A percentile compares a stretch with the other conserved stretches of the same genome.
These are phyloP conservation scores for Plectosphaerella sp. DNA, from an alignment of 2,329 filamentous ascomycete genomes.

Conservation along the genomic window DNA sequence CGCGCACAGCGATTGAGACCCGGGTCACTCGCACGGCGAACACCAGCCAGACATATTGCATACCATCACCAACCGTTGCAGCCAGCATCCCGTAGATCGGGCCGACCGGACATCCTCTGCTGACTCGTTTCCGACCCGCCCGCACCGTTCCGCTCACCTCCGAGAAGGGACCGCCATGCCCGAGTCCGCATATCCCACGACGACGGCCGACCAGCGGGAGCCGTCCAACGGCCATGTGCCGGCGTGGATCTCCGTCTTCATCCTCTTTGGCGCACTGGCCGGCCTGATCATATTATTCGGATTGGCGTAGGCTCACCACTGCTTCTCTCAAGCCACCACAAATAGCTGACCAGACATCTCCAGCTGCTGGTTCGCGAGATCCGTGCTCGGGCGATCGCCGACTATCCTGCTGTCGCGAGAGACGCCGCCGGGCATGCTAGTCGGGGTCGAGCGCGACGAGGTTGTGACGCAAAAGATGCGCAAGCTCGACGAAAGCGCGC, in stretches of 20 bases:
- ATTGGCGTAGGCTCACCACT: background rate
- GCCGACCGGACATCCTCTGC: too few species aligned
- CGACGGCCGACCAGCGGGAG: background rate
- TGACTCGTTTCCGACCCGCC: too few species aligned
- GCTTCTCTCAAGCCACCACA: background rate
- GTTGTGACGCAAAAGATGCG: background rate
- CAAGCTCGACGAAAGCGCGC: background rate
- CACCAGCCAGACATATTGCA: too few species aligned
- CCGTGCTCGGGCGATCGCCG: background rate
- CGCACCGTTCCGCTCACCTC: too few species aligned
- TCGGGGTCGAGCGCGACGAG: background rate
- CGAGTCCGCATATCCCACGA: background rate
- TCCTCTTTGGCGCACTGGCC: slow-evolving; percentile 3
- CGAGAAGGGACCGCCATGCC: background rate
- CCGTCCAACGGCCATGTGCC: background rate
- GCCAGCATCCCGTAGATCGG: too few species aligned
- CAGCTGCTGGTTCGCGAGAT: background rate
- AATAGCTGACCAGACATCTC: background rate
- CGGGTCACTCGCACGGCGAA: too few species aligned
- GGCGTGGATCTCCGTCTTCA: slow-evolving; percentile 3
- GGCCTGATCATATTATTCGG: background rate
- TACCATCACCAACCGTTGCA: too few species aligned
- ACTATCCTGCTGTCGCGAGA: background rate
- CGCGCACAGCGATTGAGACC: too few species aligned
- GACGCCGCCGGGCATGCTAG: background rate